Conservation (phyloP, 352 stramenopile genomes). For the Halophytophthora polymorphica region DNA sequence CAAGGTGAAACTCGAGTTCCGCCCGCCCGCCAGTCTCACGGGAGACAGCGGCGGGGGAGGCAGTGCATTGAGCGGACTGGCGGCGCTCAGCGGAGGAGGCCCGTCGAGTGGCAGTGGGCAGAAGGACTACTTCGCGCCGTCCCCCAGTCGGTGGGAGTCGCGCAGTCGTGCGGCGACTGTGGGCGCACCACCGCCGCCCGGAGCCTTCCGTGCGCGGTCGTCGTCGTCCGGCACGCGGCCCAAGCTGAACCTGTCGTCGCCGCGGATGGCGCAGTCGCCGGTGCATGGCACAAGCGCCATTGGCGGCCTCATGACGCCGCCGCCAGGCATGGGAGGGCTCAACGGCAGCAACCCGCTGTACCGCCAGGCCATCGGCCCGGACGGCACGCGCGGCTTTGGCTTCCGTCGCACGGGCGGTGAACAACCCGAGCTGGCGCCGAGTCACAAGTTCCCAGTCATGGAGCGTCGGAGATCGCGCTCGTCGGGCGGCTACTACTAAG, state of each 20-base stretch:
- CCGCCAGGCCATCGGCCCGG: slow-evolving; percentile 71
- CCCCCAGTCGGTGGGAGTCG: slow-evolving; percentile 48
- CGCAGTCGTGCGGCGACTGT: slow-evolving; percentile 59
- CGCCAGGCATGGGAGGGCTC: slow-evolving; percentile 36
- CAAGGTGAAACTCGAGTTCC: slow-evolving; percentile 88
- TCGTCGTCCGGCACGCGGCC: slow-evolving; percentile 56
- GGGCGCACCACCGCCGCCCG: slow-evolving; percentile 32
- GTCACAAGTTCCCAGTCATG: slow-evolving; percentile 55
- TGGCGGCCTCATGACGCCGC: slow-evolving; percentile 22
- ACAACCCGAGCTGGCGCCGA: slow-evolving; percentile 49
- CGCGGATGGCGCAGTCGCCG: slow-evolving; percentile 51
- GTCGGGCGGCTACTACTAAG: slow-evolving; percentile 48
- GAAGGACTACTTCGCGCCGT: slow-evolving; percentile 60
- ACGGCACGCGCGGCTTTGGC: slow-evolving; percentile 79
- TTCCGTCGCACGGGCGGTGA: slow-evolving; percentile 57
- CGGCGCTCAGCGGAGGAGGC: slow-evolving; percentile 19
- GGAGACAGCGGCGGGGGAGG: slow-evolving; percentile 18
- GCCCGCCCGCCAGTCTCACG: slow-evolving; percentile 59
- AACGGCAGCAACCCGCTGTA: slow-evolving; percentile 62
- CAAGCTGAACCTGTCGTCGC: slow-evolving; percentile 61
- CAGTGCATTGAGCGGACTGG: slow-evolving; percentile 14
- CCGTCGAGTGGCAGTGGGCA: slow-evolving; percentile 38
- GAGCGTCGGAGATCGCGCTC: slow-evolving; percentile 77
- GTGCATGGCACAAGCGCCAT: slow-evolving; percentile 26
- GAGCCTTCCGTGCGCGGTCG: slow-evolving; percentile 51